Conservation (phyloP, 768 basidiomycete species). For the Leccinum uliginosum region DNA sequence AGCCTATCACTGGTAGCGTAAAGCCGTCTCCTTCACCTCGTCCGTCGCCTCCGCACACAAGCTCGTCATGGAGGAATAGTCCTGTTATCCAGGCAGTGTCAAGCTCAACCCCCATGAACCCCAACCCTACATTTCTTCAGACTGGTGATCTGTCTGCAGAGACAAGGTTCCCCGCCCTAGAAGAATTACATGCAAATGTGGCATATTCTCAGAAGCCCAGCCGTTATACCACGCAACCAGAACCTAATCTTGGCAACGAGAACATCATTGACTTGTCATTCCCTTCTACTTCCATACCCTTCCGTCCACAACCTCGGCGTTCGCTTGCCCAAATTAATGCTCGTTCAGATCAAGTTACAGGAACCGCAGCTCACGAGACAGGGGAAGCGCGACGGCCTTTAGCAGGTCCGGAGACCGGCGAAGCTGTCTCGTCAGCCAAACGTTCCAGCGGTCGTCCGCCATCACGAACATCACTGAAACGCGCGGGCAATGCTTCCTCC, state of each 20-base stretch:
- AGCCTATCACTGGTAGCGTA: constrained; percentile 9
- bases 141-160: constrained; percentile 51
- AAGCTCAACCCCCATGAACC: constrained; percentile 35
- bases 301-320: constrained; percentile 21
- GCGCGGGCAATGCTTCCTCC: constrained; percentile 44
- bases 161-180: constrained; percentile 81
- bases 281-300: constrained; percentile 18
- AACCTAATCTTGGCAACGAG: constrained; percentile 10
- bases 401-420: constrained; percentile 15
- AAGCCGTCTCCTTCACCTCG: constrained; percentile 30
- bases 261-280: constrained; percentile 21
- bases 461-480: constrained; percentile 46
- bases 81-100: constrained; percentile 22
- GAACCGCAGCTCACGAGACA: constrained; percentile 46
- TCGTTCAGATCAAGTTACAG: constrained; percentile 56
- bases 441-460: constrained; percentile 18
- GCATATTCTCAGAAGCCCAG: constrained; percentile 23
- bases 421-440: constrained; percentile 11
- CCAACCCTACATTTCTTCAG: constrained; percentile 29
- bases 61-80: constrained; percentile 18
- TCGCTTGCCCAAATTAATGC: constrained; percentile 34
- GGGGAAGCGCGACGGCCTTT: constrained; percentile 7
- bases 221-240: constrained; percentile 15
- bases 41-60: constrained; percentile 15
- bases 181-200: constrained; percentile 68